Base-by-base conservation (phyloP, 768 basidiomycete species). In the Grammothele lineata region DNA sequence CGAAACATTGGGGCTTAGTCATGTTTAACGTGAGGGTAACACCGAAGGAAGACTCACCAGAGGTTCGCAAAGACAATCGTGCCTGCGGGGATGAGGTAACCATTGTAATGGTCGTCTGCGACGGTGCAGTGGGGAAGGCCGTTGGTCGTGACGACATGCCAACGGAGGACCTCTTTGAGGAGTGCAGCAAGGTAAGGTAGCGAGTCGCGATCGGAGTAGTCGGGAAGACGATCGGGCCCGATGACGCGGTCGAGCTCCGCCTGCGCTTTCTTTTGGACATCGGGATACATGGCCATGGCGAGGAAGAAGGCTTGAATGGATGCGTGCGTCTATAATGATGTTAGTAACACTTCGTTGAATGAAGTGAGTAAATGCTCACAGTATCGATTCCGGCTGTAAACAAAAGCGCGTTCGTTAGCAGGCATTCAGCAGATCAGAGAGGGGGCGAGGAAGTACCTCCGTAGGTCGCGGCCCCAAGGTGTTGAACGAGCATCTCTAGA, bases 251-350 rank as follows among this genome's bases (percentile, higher is more conserved):
- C 38, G 9, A 40, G 38, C 14, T 40, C 38, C 15, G 14, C 23
- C 15, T 40, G 38, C 4, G 38, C 38, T n/a, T 40, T 40, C 38
- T 40, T 69, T 67, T 67, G 65, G 4, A 62, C 49, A 5, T 62
- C 54, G 0, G 68, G 69, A 47, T 27, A 50, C 15, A 54, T n/a
- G 12, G 45, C 40, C 58, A 59, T 57, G 4, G 58, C 58, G 10
- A 61, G 48, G 26, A 50, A 53, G 35, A 61, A 61, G 10, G 14
- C 34, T 3, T 23, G 15, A n/a, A n/a, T n/a, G n/a, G n/a, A n/a
- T n/a, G n/a, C n/a, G n/a, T n/a, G n/a, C n/a, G n/a, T n/a, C n/a
- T n/a, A n/a, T n/a, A n/a, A n/a, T n/a, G n/a, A n/a, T 9, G 15
- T 32, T 32, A 32, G 30, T 8, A 32, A 15, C 9, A 15, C 9